Evolutionary conservation across 805 yeast species (phyloP).

Genomic region (Metschnikowia orientalis): DNA sequence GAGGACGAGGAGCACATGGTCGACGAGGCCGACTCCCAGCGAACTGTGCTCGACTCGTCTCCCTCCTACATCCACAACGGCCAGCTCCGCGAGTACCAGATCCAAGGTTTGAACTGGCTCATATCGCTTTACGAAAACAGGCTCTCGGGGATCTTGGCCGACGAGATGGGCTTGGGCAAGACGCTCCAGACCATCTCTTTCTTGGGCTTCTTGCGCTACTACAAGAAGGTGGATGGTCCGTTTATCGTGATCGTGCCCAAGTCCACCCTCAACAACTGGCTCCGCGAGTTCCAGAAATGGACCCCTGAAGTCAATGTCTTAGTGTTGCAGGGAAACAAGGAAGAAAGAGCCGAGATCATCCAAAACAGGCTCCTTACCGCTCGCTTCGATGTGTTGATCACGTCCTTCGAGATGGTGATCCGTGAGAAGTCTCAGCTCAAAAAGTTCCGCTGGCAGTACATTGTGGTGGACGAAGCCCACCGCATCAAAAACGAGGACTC

Average conservation of each 20-base stretch:
- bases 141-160: slow-evolving; percentile 90
- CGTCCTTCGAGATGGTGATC: slow-evolving; percentile 91
- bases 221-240: slow-evolving; percentile 80
- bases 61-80: slow-evolving; percentile 76
- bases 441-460: slow-evolving; percentile 88
- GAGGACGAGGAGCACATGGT: slow-evolving; percentile 71
- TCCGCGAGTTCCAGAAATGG: slow-evolving; percentile 91
- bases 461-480: slow-evolving; percentile 94
- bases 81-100: slow-evolving; percentile 79
- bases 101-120: slow-evolving; percentile 95
- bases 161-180: slow-evolving; percentile 97
- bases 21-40: slow-evolving; percentile 40
- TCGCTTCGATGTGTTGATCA: slow-evolving; percentile 82
- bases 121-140: slow-evolving; percentile 82
- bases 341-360: slow-evolving; percentile 61
- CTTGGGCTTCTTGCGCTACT: slow-evolving; percentile 79
- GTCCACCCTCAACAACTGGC: slow-evolving; percentile 94
- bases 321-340: slow-evolving; percentile 87
- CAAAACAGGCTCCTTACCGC: slow-evolving; percentile 58
- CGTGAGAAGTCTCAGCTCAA: slow-evolving; percentile 79
- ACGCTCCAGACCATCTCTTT: slow-evolving; percentile 93
- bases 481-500: slow-evolving; percentile 94
- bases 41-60: slow-evolving; percentile 75
- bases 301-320: slow-evolving; percentile 88
- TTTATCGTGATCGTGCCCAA: slow-evolving; percentile 90